These are phyloP conservation scores for Vitis rupestris DNA, from an alignment of 164 flowering plant species.

Conservation along the genomic window DNA sequence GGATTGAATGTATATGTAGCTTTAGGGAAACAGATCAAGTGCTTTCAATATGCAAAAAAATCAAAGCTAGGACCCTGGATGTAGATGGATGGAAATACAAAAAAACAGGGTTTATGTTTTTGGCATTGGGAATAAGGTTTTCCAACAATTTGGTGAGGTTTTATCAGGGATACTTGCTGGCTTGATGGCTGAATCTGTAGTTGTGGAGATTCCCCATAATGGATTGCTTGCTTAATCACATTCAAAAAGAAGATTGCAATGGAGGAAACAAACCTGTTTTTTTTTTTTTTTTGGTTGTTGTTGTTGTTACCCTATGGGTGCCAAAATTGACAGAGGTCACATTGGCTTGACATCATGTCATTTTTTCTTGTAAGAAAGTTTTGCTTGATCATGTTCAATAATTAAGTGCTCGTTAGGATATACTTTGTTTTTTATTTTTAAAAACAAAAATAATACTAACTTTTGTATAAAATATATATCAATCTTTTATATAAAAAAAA, in stretches of 20 bases:
- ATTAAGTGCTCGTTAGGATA: too few species aligned
- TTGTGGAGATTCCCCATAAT: slow-evolving; percentile 48
- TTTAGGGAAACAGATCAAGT: slow-evolving; percentile 19
- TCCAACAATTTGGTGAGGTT: slow-evolving; percentile 28
- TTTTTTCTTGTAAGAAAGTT: too few species aligned
- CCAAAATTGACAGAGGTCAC: not conserved
- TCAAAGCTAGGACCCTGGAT: slow-evolving; percentile 37
- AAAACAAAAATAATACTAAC: too few species aligned
- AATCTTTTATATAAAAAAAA: too few species aligned
- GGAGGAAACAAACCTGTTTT: not conserved
- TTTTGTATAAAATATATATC: too few species aligned
- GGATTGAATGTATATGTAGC: slow-evolving; percentile 47
- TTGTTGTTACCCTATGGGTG: not conserved
- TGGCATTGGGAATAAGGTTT: slow-evolving; percentile 24
- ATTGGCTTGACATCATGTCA: not conserved
- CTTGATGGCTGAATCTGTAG: slow-evolving; percentile 26
- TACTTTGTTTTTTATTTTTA: too few species aligned
- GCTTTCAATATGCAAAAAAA: slow-evolving; percentile 20
- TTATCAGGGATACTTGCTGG: slow-evolving; percentile 22
- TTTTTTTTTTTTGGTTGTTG: too few species aligned
- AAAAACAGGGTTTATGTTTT: slow-evolving; percentile 26
- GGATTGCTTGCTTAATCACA: not conserved
- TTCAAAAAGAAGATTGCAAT: not conserved
- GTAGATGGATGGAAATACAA: slow-evolving; percentile 18
- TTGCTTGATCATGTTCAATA: too few species aligned